These are phyloP conservation scores for Aspergillus puulaauensis DNA, from an alignment of 2,329 filamentous ascomycete species.

Conservation along the genomic window DNA sequence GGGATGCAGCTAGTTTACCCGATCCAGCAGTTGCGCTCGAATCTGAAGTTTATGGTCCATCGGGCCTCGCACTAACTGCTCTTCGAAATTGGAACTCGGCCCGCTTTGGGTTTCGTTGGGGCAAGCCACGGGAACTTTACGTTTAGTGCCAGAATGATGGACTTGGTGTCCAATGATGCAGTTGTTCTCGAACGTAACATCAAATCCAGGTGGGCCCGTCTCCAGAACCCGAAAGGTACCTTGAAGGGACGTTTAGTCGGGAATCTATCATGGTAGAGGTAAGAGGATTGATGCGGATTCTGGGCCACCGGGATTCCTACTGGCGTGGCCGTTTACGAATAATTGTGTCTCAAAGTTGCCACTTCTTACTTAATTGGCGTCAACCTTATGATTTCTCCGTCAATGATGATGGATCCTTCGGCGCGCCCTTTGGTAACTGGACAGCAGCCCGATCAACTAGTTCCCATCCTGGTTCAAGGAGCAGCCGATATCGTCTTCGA, in stretches of 20 bases:
- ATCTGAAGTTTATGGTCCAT: conserved; percentile 1
- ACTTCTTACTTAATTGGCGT: conserved; percentile 7
- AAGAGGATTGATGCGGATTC: conserved; percentile 10
- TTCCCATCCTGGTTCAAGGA: conserved; percentile 4
- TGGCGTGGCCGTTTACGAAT: conserved; percentile 3
- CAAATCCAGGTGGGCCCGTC: conserved; percentile 10
- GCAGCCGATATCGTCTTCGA: conserved; percentile 7
- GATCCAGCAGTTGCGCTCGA: conserved; percentile 14
- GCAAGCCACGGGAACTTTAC: conserved; percentile 18
- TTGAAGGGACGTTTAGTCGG: conserved; percentile 13
- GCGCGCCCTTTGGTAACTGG: conserved; percentile 5
- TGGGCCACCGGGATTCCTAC: conserved; percentile 13
- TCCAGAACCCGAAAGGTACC: conserved; percentile 14
- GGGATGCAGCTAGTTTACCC: conserved; percentile 14
- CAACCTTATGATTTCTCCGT: conserved; percentile 16
- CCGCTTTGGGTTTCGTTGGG: conserved; percentile 12
- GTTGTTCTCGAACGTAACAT: conserved; percentile 11
- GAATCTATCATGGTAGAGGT: not conserved
- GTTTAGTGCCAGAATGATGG: conserved; percentile 17
- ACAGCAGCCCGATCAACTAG: not conserved
- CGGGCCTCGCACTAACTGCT: not conserved
- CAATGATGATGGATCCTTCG: conserved; percentile 11
- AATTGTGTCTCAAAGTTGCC: conserved; percentile 8
- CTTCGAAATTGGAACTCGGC: conserved; percentile 11
- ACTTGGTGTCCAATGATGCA: conserved; percentile 13